Percentiles rank a stretch among this genome's conserved stretches.
These are phyloP conservation scores for Podospora pseudocomata DNA, from an alignment of 495 filamentous ascomycete species.

Conservation along the genomic window DNA sequence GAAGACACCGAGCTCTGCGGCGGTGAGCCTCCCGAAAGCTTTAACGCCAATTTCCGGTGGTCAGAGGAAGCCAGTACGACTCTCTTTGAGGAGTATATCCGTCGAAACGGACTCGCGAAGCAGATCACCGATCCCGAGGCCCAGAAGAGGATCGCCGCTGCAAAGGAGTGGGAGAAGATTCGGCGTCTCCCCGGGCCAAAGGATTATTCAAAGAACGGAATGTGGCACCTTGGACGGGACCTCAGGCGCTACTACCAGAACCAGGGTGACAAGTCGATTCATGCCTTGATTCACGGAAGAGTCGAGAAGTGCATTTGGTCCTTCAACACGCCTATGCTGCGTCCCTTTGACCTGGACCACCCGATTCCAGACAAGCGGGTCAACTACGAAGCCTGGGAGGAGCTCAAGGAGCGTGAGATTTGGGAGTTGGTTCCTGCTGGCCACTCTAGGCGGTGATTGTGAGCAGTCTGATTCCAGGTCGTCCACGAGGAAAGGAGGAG, in stretches of 20 bases:
- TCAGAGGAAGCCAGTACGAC: neutral
- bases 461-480: too few species aligned
- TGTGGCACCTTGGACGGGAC: neutral
- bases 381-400: neutral
- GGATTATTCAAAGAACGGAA: neutral
- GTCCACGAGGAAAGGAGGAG: too few species aligned
- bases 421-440: too few species aligned
- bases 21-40: neutral
- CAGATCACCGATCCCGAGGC: neutral
- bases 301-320: neutral
- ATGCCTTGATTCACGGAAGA: neutral
- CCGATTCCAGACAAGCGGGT: constrained; percentile 1
- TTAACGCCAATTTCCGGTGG: neutral
- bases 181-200: too few species aligned
- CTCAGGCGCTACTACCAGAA: neutral
- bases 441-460: too few species aligned
- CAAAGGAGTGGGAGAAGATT: neutral
- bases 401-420: too few species aligned
- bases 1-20: neutral
- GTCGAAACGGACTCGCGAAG: neutral
- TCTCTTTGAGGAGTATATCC: neutral
- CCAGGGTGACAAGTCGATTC: neutral
- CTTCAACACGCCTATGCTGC: neutral
- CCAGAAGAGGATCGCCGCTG: neutral
- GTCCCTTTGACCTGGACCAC: constrained; percentile 12